phyloP scores from a whole-genome alignment of 2,329 filamentous ascomycete species.

The Gremmenia infestans region DNA sequence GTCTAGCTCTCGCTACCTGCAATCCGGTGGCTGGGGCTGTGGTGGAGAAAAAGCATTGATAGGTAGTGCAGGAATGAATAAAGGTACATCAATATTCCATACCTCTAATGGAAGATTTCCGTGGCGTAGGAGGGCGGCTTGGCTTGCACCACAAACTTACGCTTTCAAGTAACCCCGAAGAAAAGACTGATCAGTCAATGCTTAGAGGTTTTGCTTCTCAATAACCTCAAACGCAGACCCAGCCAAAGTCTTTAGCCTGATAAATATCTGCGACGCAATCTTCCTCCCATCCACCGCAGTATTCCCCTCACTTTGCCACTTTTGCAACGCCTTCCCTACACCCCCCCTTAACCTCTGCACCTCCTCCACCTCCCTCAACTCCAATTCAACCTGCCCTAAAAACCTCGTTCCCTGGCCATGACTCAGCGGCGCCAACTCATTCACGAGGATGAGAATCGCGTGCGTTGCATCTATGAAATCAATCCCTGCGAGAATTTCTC shows the following conservation, averaged over 20 bases:
- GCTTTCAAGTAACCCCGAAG: no score
- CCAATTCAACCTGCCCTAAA: conserved; percentile 38
- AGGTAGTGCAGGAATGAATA: no score
- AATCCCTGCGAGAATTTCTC: conserved; percentile 36
- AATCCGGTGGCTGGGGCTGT: no score
- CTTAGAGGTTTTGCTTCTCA: conserved; percentile 1
- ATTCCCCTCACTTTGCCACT: conserved; percentile 12
- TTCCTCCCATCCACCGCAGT: conserved; percentile 2
- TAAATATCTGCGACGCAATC: conserved; percentile 8
- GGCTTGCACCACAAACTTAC: no score
- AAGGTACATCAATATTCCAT: no score
- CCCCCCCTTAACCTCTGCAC: conserved; percentile 27
- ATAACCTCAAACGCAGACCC: conserved; percentile 9
- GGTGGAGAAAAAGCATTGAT: no score
- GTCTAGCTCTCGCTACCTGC: no score
- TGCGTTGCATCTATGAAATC: conserved; percentile 52
- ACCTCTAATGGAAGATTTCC: no score
- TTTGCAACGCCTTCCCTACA: conserved; percentile 1
- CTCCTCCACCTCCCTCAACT: conserved; percentile 46
- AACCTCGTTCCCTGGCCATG: conserved; percentile 45
- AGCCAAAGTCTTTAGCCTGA: conserved; percentile 5
- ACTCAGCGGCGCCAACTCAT: conserved; percentile 38
- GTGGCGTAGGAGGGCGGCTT: no score
- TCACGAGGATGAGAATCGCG: conserved; percentile 45
- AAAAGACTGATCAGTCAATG: background rate